These are phyloP conservation scores for Aspergillus tamarii DNA, from an alignment of 2,329 filamentous ascomycete species.

Conservation along the genomic window DNA sequence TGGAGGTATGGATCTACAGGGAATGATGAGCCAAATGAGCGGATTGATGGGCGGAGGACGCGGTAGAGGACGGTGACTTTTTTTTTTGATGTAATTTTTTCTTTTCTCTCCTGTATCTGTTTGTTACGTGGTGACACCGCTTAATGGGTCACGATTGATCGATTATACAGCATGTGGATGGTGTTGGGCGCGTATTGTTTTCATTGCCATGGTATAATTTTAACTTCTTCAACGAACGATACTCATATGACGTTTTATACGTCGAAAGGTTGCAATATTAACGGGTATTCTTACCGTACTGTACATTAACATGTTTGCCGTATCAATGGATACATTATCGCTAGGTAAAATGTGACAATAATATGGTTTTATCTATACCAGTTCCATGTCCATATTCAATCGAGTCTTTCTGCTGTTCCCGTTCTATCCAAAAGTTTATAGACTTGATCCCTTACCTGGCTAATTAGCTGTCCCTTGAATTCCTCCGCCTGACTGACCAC, in stretches of 20 bases:
- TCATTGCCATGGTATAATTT: slow-evolving; percentile 2
- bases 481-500: slow-evolving; percentile 26
- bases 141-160: slow-evolving; percentile 10
- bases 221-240: neutral
- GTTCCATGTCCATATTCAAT: slow-evolving; percentile 8
- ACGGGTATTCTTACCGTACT: neutral
- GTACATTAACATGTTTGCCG: neutral
- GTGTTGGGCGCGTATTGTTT: slow-evolving; percentile 23
- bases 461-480: slow-evolving; percentile 14
- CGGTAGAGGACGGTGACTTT: slow-evolving; percentile 35
- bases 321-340: neutral
- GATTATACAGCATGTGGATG: slow-evolving; percentile 20
- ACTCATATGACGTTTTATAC: neutral
- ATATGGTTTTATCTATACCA: neutral
- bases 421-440: slow-evolving; percentile 22
- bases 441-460: slow-evolving; percentile 14
- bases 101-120: slow-evolving; percentile 26
- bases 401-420: slow-evolving; percentile 23
- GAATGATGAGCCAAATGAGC: slow-evolving; percentile 78
- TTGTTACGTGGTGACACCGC: slow-evolving; percentile 4
- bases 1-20: slow-evolving; percentile 64
- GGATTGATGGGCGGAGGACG: slow-evolving; percentile 56
- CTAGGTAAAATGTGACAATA: neutral
- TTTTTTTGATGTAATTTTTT: slow-evolving; percentile 19
- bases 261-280: neutral